These are phyloP conservation scores for Erysimum cheiri DNA, from an alignment of 441 rosid genomes.

Conservation along the genomic window DNA sequence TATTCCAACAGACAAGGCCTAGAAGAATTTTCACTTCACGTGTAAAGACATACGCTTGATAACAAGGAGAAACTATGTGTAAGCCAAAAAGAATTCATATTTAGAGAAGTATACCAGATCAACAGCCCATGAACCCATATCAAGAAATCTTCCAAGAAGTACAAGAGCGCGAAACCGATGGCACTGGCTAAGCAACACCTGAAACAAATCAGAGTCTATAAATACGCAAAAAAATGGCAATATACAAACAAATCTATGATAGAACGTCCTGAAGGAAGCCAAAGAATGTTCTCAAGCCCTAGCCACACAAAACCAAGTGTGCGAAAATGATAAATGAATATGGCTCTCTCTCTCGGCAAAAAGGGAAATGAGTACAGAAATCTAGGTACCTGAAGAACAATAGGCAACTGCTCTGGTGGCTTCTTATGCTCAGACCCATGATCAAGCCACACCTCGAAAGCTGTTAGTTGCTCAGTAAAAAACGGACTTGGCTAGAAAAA, in stretches of 20 bases:
- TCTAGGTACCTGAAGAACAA: constrained; percentile 84
- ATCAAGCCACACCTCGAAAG: constrained; percentile 99
- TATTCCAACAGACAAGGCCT: constrained; percentile 99
- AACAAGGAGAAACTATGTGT: constrained; percentile 34
- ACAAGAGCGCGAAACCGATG: constrained; percentile 98
- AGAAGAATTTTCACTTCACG: constrained; percentile 38
- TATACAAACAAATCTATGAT: constrained; percentile 20
- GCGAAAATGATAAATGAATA: constrained; percentile 11
- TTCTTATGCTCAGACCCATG: constrained; percentile 97
- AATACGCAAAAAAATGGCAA: constrained; percentile 28
- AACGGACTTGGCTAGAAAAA: constrained; percentile 88
- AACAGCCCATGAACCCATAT: constrained; percentile 99
- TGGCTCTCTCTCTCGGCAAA: constrained; percentile 19
- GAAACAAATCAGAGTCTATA: constrained; percentile 45
- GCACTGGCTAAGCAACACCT: constrained; percentile 99
- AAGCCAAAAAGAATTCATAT: constrained; percentile 24
- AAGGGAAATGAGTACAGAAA: constrained; percentile 33
- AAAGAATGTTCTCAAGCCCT: constrained; percentile 14
- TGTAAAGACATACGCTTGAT: constrained; percentile 31
- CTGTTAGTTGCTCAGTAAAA: constrained; percentile 94
- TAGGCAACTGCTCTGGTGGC: constrained; percentile 98
- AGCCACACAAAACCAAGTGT: constrained; percentile 21
- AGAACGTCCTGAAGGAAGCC: constrained; percentile 13
- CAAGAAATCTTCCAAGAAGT: constrained; percentile 98
- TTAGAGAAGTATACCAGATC: constrained; percentile 70